Base-by-base conservation (phyloP, 192 early-diverging fungal species). In the Rhizoclosmatium globosum region DNA sequence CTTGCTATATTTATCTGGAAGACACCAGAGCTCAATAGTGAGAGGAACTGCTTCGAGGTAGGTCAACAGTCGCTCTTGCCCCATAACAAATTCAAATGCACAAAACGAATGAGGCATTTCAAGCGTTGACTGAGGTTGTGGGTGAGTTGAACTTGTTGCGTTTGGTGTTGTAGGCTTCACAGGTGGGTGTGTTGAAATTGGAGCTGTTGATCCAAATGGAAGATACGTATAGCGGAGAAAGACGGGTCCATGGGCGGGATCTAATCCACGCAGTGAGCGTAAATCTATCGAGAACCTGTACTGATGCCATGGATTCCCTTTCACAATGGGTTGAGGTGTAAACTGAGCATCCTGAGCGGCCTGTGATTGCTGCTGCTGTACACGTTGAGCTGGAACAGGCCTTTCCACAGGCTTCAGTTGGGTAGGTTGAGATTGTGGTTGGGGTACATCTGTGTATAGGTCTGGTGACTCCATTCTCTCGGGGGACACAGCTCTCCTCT, bases 41-140 rank as follows among this genome's bases (percentile, higher is more conserved):
- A 90, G 69, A 42, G 89, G 89, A 13, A 89, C 85, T 2, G 80
- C 83, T 50, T 89, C 83, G 15, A 90, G 71, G 47, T 81, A 86
- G 17, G 79, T 83, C 69, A 62, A 47, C n/a, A 90, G 73, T 11
- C 82, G 74, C 21, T 80, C 64, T 11, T 65, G 61, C 38, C 59
- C 66, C 89, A 90, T 90, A 2, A 87, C 85, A 78, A 90, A 90
- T 68, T 90, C 89, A 68, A 86, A 90, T 2, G 86, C 82, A 70
- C 81, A 84, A 59, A 86, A 89, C 11, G 84, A 61, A 71, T 87
- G 62, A 2, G 85, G 84, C 17, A 89, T 59, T 13, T 66, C 38
- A 6, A 81, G 74, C 7, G 68, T 59, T 23, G 87, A 87, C 42
- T 66, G 53, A 31, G 31, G 31, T n/a, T 62, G 42, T 1, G 74